Percentiles rank a stretch among this genome's conserved stretches.
phyloP scores from a whole-genome alignment of 306 rosid species.

The Cajanus cajan region DNA sequence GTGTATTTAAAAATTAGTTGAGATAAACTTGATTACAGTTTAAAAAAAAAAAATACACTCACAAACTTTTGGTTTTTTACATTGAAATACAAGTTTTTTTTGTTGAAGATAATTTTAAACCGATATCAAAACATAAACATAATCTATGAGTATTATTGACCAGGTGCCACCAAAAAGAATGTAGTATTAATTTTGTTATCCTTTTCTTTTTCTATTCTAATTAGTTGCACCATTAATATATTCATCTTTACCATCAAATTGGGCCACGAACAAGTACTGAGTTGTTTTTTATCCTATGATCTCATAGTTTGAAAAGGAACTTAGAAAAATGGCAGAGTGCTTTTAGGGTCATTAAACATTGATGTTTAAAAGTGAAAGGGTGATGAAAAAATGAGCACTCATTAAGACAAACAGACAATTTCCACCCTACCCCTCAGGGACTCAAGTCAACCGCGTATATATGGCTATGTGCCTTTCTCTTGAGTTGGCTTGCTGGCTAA shows the following conservation, averaged over 20 bases:
- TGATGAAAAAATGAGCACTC: not conserved
- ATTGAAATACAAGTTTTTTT: too few species aligned
- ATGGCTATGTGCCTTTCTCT: not conserved
- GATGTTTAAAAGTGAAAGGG: not conserved
- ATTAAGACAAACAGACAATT: not conserved
- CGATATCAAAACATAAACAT: too few species aligned
- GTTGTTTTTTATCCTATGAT: not conserved
- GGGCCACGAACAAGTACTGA: not conserved
- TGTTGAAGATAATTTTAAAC: too few species aligned
- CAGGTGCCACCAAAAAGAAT: not conserved
- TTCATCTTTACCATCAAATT: not conserved
- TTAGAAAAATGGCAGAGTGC: not conserved
- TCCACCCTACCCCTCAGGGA: not conserved
- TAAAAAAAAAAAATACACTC: too few species aligned
- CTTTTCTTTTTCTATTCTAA: not conserved
- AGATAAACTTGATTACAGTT: too few species aligned
- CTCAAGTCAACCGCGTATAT: not conserved
- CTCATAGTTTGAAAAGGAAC: not conserved
- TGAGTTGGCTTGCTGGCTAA: conserved; percentile 13
- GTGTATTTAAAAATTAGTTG: too few species aligned
- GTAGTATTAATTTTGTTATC: not conserved
- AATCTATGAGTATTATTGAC: not conserved
- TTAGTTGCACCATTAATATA: not conserved
- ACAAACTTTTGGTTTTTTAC: too few species aligned
- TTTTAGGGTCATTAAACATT: not conserved